These are phyloP conservation scores for Sisymbrium altissimum DNA, from an alignment of 345 rosid species.

Conservation along the genomic window DNA sequence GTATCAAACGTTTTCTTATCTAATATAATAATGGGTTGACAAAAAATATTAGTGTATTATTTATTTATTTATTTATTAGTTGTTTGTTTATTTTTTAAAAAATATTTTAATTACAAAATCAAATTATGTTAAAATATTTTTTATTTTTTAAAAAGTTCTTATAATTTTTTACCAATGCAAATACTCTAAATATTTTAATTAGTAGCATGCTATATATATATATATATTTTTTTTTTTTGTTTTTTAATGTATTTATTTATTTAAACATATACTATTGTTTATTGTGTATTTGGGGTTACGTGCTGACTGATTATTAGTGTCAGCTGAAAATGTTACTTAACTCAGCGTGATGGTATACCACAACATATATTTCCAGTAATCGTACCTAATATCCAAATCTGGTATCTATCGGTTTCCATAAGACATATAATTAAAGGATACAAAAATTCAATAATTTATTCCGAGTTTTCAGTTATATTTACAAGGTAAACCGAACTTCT, in stretches of 20 bases:
- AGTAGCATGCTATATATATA: too few relatives aligned
- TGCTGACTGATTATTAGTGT: neutral
- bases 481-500: neutral
- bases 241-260: neutral
- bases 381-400: slow-evolving; percentile 22
- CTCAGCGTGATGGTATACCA: neutral
- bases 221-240: too few relatives aligned
- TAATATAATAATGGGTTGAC: too few relatives aligned
- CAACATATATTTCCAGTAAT: neutral
- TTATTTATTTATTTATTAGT: too few relatives aligned
- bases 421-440: neutral
- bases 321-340: neutral
- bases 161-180: too few relatives aligned
- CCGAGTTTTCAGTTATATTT: neutral
- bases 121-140: too few relatives aligned
- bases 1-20: too few relatives aligned
- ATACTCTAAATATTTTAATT: too few relatives aligned
- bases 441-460: neutral
- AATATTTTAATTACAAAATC: too few relatives aligned
- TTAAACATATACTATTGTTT: neutral
- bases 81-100: too few relatives aligned
- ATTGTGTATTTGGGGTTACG: neutral
- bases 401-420: slow-evolving; percentile 8
- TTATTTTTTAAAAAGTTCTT: too few relatives aligned
- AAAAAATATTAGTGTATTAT: too few relatives aligned